Conservation (phyloP, 257 asterid genomes). For the Solanum corneliomulleri region DNA sequence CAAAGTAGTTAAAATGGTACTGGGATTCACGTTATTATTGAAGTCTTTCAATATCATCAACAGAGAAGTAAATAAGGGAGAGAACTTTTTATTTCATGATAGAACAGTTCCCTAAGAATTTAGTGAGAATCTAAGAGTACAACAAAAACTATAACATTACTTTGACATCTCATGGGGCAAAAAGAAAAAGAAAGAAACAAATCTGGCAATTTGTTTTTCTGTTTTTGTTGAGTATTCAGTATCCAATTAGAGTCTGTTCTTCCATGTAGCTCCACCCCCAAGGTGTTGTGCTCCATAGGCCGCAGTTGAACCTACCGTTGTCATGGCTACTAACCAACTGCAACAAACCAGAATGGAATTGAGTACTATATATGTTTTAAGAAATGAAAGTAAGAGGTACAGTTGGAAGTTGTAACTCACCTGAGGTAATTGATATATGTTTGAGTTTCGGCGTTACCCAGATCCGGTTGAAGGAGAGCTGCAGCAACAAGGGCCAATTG, state of each 20-base stretch:
- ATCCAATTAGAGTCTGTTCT: background rate
- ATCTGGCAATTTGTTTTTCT: background rate
- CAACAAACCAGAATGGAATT: conserved; percentile 12
- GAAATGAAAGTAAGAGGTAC: background rate
- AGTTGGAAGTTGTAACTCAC: conserved; percentile 14
- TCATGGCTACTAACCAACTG: conserved; percentile 85
- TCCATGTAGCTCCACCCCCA: conserved; percentile 22
- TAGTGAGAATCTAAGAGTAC: background rate
- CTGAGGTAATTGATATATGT: conserved; percentile 51
- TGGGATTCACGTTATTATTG: background rate
- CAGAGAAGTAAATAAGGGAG: background rate
- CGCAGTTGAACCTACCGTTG: conserved; percentile 66
- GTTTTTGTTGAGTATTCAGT: background rate
- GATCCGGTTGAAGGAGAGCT: conserved; percentile 89
- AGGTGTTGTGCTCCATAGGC: conserved; percentile 82
- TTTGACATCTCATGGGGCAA: background rate
- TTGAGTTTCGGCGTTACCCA: conserved; percentile 67
- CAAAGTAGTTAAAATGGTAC: background rate
- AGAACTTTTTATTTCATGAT: background rate
- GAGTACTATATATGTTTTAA: background rate
- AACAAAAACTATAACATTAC: background rate
- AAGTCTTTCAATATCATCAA: background rate
- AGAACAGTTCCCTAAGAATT: background rate
- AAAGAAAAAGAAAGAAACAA: background rate
- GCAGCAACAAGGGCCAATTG: conserved; percentile 81